A percentile compares a stretch with the other conserved stretches of the same genome.
Conservation (phyloP, 2,329 filamentous ascomycete species). For the Microdochium paspali region DNA sequence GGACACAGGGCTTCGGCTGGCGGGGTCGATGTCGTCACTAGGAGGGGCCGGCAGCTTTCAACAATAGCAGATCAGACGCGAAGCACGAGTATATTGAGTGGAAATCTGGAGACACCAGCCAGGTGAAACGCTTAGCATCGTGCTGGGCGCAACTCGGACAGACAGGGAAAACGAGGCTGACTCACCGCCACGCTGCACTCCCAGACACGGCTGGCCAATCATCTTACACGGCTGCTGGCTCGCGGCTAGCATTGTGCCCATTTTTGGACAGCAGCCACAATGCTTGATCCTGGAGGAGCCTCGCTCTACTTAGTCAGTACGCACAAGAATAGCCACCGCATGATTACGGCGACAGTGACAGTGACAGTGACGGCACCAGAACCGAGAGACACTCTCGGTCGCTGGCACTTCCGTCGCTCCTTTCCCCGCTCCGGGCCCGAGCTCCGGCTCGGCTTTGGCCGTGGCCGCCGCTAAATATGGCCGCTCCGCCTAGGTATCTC, state of each 20-base stretch:
- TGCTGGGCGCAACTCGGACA: not conserved
- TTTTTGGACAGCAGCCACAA: not conserved
- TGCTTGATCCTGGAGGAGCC: not conserved
- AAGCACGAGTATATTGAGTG: not conserved
- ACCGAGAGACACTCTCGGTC: too few relatives aligned
- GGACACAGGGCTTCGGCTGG: not conserved
- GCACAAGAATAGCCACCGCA: too few relatives aligned
- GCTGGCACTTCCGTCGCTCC: too few relatives aligned
- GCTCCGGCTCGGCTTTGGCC: too few relatives aligned
- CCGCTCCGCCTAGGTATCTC: too few relatives aligned
- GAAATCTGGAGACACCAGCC: not conserved
- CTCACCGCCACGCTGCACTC: not conserved
- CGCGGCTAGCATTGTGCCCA: not conserved
- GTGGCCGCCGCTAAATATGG: too few relatives aligned
- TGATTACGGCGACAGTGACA: too few relatives aligned
- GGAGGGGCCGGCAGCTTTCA: not conserved
- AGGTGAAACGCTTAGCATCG: not conserved
- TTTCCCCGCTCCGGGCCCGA: too few relatives aligned
- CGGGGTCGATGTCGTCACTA: not conserved
- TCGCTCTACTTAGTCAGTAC: too few relatives aligned
- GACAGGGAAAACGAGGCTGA: not conserved
- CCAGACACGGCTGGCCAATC: not conserved
- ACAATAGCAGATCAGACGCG: not conserved
- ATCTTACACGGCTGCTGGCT: not conserved
- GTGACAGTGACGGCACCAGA: too few relatives aligned